These are phyloP conservation scores for Pugionium cornutum DNA, from an alignment of 345 rosid genomes.

Conservation along the genomic window DNA sequence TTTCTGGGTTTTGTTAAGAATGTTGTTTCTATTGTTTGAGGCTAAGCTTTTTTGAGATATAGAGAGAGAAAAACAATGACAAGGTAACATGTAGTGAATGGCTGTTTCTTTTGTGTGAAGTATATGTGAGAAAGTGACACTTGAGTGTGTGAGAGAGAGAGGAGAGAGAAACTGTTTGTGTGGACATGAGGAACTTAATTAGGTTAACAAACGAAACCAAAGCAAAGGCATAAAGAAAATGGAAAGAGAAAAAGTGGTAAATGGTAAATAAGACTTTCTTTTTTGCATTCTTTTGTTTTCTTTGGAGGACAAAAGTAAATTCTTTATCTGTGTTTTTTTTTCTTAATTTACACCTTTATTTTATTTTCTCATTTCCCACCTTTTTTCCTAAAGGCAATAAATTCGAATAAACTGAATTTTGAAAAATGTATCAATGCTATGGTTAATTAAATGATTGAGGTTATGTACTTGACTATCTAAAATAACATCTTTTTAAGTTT, in stretches of 20 bases:
- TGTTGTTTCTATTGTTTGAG: constrained; percentile 46
- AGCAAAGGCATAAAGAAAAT: constrained; percentile 29
- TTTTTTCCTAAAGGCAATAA: neutral
- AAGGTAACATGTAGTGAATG: constrained; percentile 47
- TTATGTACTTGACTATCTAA: too few relatives aligned
- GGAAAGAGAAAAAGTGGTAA: constrained; percentile 37
- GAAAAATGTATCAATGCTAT: neutral
- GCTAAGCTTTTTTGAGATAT: constrained; percentile 43
- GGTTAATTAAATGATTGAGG: too few relatives aligned
- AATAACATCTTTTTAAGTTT: too few relatives aligned
- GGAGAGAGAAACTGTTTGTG: constrained; percentile 46
- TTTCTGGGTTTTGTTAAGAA: constrained; percentile 38
- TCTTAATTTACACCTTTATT: constrained; percentile 28
- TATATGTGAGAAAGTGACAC: constrained; percentile 48
- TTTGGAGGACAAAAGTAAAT: constrained; percentile 38
- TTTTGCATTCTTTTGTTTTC: constrained; percentile 40
- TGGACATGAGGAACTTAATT: constrained; percentile 62
- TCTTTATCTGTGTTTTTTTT: constrained; percentile 36
- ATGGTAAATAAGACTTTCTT: constrained; percentile 44
- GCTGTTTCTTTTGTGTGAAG: constrained; percentile 46
- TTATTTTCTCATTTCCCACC: neutral
- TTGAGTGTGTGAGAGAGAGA: constrained; percentile 46
- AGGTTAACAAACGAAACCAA: constrained; percentile 46
- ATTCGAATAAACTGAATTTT: neutral
- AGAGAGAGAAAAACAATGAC: constrained; percentile 45